Percentiles rank a stretch among this genome's conserved stretches.
Evolutionary conservation across 805 yeast genomes (phyloP).

Genomic region (Pichia rugopelliculosa): DNA sequence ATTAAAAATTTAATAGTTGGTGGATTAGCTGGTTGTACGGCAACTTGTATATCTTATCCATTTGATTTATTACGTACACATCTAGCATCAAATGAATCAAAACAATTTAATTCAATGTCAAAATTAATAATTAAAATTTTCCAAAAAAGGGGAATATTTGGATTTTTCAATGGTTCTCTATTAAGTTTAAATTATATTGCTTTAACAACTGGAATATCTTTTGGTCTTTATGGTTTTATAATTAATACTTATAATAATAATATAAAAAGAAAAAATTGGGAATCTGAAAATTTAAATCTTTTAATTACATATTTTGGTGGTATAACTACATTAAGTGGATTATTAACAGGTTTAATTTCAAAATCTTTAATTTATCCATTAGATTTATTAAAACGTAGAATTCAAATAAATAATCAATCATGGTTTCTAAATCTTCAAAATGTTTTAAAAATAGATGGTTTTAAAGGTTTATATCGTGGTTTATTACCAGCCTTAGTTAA

Average conservation of each 20-base stretch:
- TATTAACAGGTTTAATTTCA: constrained; percentile 67
- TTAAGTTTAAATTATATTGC: constrained; percentile 58
- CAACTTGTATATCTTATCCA: constrained; percentile 77
- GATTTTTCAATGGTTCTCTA: constrained; percentile 43
- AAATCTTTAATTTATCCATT: constrained; percentile 77
- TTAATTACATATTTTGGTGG: constrained; percentile 28
- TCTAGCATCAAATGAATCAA: constrained; percentile 55
- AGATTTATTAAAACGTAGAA: constrained; percentile 71
- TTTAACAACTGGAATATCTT: constrained; percentile 66
- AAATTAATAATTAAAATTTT: constrained; percentile 31
- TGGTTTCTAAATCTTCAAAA: constrained; percentile 23
- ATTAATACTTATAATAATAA: constrained; percentile 1
- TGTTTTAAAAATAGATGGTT: constrained; percentile 51
- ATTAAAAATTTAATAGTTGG: constrained; percentile 45
- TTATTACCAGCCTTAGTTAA: constrained; percentile 62
- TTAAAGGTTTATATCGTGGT: constrained; percentile 67
- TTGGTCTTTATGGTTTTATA: constrained; percentile 52
- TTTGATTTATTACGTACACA: constrained; percentile 85
- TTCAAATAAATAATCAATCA: constrained; percentile 46
- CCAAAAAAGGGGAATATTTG: constrained; percentile 31
- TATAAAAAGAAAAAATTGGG: background rate
- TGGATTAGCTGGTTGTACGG: constrained; percentile 64
- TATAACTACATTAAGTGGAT: constrained; percentile 52
- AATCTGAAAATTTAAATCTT: too few species aligned
- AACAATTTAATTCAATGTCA: constrained; percentile 28